Evolutionary conservation across 768 basidiomycete species (phyloP), one percentile per base, ranked within the genome.

Genomic region (Panus rudis): DNA sequence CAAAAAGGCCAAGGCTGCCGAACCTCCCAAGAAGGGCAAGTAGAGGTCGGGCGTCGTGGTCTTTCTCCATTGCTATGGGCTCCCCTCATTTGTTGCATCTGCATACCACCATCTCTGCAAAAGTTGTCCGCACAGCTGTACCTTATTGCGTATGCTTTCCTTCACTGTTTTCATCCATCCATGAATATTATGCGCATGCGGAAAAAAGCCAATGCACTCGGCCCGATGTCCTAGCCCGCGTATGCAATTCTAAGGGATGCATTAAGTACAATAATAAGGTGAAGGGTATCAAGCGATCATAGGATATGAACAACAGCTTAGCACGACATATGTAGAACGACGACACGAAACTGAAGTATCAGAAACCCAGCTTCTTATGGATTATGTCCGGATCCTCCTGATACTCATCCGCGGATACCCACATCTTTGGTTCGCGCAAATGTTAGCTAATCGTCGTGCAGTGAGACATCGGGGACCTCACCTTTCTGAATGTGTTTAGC

Each of bases 321-420:
- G 21, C n/a, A 35, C n/a, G 41, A 39, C 37, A 47, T 24, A 40
- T 45, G 42, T 41, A 23, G 49, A n/a, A 48, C 42, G 40, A 41
- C 25, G 37, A 34, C 22, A 47, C 25, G 33, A 26, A 48, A 43
- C 26, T 30, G 22, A 46, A 20, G 14, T 19, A 51, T 63, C 60
- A 91, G 63, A 92, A 91, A 37, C 87, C 88, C 45, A 85, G 75
- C 66, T 94, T 94, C 67, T 90, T 93, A 66, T 96, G 93, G 58
- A 97, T 98, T 57, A 97, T 88, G 58, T 98, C 93, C 42, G 94
- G 93, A 66, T 98, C 94, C 64, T 99, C 94, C 65, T 96, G 92
- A 61, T 97, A 98, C 66, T 98, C 96, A 65, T 99, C 94, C 28
- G 93, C 92, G 35, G 92, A 93, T 39, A 99, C 91, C 94, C 96